Base-by-base conservation (phyloP, 495 filamentous ascomycete genomes). In the Clavariopsis aquatica region DNA sequence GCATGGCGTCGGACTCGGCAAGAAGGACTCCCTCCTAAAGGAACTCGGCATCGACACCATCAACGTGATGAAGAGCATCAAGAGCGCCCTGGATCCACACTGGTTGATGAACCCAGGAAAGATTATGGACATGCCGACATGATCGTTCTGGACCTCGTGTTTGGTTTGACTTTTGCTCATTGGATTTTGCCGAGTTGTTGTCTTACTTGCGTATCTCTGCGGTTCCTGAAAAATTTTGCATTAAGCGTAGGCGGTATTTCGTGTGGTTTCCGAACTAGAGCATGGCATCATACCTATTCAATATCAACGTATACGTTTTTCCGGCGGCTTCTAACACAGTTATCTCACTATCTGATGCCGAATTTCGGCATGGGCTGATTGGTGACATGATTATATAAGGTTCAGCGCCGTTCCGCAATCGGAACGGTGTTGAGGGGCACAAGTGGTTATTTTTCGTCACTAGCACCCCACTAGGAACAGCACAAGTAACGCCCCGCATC, bases 71-170 rank as follows among this genome's bases (percentile, higher is more conserved):
- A 88, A 86, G 71, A 84, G 81, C 62, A 86, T 97, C 74, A 96
- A 96, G 78, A 72, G 77, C 0, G 85, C 90, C n/a, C 77, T 97
- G 53, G 93, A 97, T 79, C 93, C 93, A 0, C 73, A 87, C 46
- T 95, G 92, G 90, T 84, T 96, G 47, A 82, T 96, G 84, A 96
- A 96, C 65, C 92, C 92, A 1, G 92, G 90, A 4, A 95, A 96
- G 77, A 93, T 96, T 45, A 89, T 94, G 70, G 90, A 94, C 69
- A 34, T 73, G 38, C 71, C 67, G 19, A 27, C 53, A n/a, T 69
- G 26, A 51, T 60, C 10, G 17, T 29, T 57, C 52, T 49, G 15
- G 24, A 13, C 20, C 22, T 47, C 9, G 22, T 63, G 28, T 26
- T 26, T 47, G 1, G 23, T 47, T 45, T 26, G 31, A 49, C 6